Evolutionary conservation across 495 filamentous ascomycete species (phyloP), one percentile per base, ranked within the genome.

Genomic region (Xylaria curta): DNA sequence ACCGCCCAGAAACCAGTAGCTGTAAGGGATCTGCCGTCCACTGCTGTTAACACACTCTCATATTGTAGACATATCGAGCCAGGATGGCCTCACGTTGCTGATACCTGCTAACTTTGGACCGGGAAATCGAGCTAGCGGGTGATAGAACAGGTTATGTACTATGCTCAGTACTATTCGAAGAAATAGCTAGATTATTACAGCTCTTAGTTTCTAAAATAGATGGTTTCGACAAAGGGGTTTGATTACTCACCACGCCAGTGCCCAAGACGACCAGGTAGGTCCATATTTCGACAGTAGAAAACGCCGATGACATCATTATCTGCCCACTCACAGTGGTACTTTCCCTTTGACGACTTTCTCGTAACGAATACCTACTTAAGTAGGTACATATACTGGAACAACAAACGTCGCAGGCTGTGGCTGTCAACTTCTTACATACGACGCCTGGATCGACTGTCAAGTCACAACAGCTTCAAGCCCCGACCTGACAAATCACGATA

Each of bases 1-100:
- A 21, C 73, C 73, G 21, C 71, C 49, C 4, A 75, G 36, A 36
- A 75, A 71, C 58, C 47, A 64, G n/a, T 58, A 66, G 26, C 60
- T 64, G 21, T 65, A 73, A 0, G 73, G 71, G 0, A 75, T 4
- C 73, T 70, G 46, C 10, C 9, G 42, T 15, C 5, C 42, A 17
- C 42, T 46, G 17, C 17, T 46, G 42, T 46, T 46, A 46, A 46
- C 42, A 3, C 10, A 46, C 42, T 46, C 12, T 46, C 42, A 46
- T 46, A 3, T 15, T 46, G 42, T 46, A 12, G 42, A 46, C 44
- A 47, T n/a, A n/a, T 47, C 42, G 4, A 13, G 42, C 12, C 42
- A 46, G 17, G 38, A 31, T 65, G 15, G 36, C 19, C 53, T 56
- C 31, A 68, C 66, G 31, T 68, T 68, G 51, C 66, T 68, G 19